Base-by-base conservation (phyloP, 805 yeast genomes). In the Ogataea nakhonphanomensis region DNA sequence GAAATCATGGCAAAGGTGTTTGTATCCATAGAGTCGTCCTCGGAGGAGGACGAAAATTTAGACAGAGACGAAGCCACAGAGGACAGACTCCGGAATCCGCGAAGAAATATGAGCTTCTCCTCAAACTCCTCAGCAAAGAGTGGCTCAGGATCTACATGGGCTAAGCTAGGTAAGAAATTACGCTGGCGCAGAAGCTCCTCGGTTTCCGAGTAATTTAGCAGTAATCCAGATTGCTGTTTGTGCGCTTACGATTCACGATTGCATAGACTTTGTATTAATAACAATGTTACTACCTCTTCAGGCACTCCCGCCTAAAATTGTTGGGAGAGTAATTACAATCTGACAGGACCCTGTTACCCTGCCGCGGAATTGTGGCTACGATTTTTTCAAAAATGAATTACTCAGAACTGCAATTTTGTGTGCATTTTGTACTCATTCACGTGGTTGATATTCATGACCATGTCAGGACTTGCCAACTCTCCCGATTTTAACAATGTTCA, bases 1-100 rank as follows among this genome's bases (percentile, higher is more conserved):
- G 54, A 53, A 20, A 35, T 44, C 20, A 12, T 49, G 4, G 12
- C 28, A 24, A 38, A 35, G 2, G 7, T 45, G 9, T 38, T 50
- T 8, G 44, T 43, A 8, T 17, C 43, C 2, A 43, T 37, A 5
- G 50, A 43, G 20, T 38, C 48, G 4, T 37, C 41, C 8, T 38
- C 44, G 17, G 37, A 17, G 8, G 49, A 43, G n/a, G 48, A 43
- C 20, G 51, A 44, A 4, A 31, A 32, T 13, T 22, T 24, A 4
- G 41, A 26, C n/a, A 15, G 21, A 10, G 39, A 23, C 17, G 38
- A 31, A 32, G 22, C 30, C 10, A 23, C 26, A 27, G 28, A 37
- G 33, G 52, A 36, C 28, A 33, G 39, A 14, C 17, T 25, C 25
- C 15, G 23, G 13, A 33, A 33, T 25, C 32, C 41, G 10, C 25